Evolutionary conservation across 2,329 filamentous ascomycete genomes (phyloP), one percentile per base, ranked within the genome.

Genomic region (Colletotrichum simmondsii): DNA sequence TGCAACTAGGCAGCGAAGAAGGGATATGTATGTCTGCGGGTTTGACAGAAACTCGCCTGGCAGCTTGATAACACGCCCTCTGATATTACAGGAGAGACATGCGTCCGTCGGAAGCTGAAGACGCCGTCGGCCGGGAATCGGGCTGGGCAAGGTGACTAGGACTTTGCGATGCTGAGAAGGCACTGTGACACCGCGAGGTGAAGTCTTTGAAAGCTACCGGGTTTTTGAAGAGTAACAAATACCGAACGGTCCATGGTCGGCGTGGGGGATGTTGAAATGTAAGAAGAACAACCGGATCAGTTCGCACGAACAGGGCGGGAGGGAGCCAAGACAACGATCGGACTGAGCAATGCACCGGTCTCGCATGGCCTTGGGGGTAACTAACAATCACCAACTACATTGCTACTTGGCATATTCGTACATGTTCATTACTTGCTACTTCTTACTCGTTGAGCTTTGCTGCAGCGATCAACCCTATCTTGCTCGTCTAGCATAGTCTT

Each of bases 81-180:
- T 32, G 5, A 19, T 8, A 24, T 14, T 16, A 24, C 32, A 37
- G 7, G 32, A 58, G 65, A 72, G 60, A 65, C 59, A 70, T 59
- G 59, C 60, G 26, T 65, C 70, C 60, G 26, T 65, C 70, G 65
- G 32, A 60, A 64, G 59, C 42, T 59, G 59, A 46, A 49, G 59
- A 49, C 42, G 54, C 46, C 70, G 60, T 65, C 32, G 59, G 70
- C 69, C 69, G 70, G 65, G 70, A 46, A 28, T 57, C 42, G 28
- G 54, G 53, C 42, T 68, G 69, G 65, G 57, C 68, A 46, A 64
- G 32, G n/a, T 30, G 14, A 24, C 30, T 56, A 30, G 32, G 22
- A 54, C 19, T 24, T 54, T 11, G 61, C n/a, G 19, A 35, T 19
- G 10, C 26, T 22, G 16, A 35, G 42, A 49, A 8, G 19, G 8